A percentile compares a stretch with the other conserved stretches of the same genome.
phyloP scores from a whole-genome alignment of 208 protist species.

The Wallacemonas sp. region DNA sequence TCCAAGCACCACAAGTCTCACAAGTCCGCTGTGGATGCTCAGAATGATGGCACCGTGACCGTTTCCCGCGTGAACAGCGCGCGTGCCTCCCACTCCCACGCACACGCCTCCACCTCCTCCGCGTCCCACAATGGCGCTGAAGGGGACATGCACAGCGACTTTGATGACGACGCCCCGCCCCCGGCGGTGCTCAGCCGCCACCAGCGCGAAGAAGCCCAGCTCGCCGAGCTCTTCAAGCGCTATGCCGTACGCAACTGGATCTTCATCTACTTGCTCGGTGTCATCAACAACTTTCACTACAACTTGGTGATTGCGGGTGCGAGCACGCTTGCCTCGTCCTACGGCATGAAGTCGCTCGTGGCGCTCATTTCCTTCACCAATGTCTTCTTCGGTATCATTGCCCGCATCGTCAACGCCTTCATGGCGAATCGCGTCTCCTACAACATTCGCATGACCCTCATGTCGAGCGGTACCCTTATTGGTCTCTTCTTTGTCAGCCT shows the following conservation, averaged over 20 bases:
- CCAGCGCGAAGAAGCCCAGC: slow-evolving; percentile 28
- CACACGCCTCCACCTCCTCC: too few relatives aligned
- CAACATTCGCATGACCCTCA: slow-evolving; percentile 75
- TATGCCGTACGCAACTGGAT: slow-evolving; percentile 36
- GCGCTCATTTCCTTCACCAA: slow-evolving; percentile 78
- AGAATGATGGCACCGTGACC: background rate
- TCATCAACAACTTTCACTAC: slow-evolving; percentile 94
- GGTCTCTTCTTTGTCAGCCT: slow-evolving; percentile 84
- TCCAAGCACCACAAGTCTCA: background rate
- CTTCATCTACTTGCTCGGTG: slow-evolving; percentile 64
- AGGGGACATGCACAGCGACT: background rate
- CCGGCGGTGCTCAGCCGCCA: slow-evolving; percentile 14
- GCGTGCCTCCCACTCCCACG: too few relatives aligned
- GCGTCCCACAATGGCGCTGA: too few relatives aligned
- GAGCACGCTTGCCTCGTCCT: slow-evolving; percentile 42
- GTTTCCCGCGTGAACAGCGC: background rate
- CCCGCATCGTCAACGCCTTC: slow-evolving; percentile 79
- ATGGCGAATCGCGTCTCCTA: slow-evolving; percentile 59
- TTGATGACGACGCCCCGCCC: background rate
- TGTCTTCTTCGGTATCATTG: slow-evolving; percentile 85
- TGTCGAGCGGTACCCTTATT: slow-evolving; percentile 41
- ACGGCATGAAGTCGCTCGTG: slow-evolving; percentile 66
- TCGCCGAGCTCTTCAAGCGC: slow-evolving; percentile 26
- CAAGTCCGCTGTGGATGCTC: background rate
- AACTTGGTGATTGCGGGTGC: slow-evolving; percentile 76